These are phyloP conservation scores for Suzukiozyma palmioleophila DNA, from an alignment of 1,139 yeast genomes.

Conservation along the genomic window DNA sequence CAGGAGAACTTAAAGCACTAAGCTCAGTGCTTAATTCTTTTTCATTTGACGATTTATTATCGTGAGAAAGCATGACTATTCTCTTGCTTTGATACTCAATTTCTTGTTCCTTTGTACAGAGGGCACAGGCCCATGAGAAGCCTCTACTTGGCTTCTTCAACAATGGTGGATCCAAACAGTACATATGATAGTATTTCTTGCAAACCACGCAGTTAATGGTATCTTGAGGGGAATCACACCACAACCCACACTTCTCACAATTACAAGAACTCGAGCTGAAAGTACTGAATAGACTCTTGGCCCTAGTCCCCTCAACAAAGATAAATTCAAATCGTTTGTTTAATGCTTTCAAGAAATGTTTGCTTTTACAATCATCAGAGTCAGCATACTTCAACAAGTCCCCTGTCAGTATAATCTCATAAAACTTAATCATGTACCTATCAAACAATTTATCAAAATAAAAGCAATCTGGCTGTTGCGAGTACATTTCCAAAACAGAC, in stretches of 20 bases:
- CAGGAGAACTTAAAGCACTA: conserved; percentile 17
- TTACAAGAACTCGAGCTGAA: conserved; percentile 50
- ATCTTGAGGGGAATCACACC: conserved; percentile 70
- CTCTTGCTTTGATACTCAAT: conserved; percentile 25
- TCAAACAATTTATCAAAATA: conserved; percentile 87
- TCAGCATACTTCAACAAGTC: conserved; percentile 49
- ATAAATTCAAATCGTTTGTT: conserved; percentile 67
- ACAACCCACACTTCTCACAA: conserved; percentile 75
- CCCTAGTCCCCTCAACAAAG: conserved; percentile 68
- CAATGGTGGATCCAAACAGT: conserved; percentile 84
- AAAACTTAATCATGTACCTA: conserved; percentile 78
- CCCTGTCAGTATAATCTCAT: conserved; percentile 53
- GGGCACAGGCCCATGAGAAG: conserved; percentile 90
- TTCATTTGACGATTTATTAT: conserved; percentile 41
- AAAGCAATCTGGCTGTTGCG: conserved; percentile 62
- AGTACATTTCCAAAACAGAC: conserved; percentile 43
- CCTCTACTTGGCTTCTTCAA: conserved; percentile 79
- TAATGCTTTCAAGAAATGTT: conserved; percentile 57
- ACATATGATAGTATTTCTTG: conserved; percentile 65
- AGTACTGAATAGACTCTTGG: conserved; percentile 58
- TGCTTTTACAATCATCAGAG: conserved; percentile 51
- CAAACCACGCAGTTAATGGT: conserved; percentile 86
- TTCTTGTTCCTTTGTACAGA: conserved; percentile 52
- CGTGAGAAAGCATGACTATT: conserved; percentile 40
- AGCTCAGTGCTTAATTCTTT: conserved; percentile 24